Evolutionary conservation across 2,329 filamentous ascomycete species (phyloP), one percentile per base, ranked within the genome.

Genomic region (Dactylellina sp.): DNA sequence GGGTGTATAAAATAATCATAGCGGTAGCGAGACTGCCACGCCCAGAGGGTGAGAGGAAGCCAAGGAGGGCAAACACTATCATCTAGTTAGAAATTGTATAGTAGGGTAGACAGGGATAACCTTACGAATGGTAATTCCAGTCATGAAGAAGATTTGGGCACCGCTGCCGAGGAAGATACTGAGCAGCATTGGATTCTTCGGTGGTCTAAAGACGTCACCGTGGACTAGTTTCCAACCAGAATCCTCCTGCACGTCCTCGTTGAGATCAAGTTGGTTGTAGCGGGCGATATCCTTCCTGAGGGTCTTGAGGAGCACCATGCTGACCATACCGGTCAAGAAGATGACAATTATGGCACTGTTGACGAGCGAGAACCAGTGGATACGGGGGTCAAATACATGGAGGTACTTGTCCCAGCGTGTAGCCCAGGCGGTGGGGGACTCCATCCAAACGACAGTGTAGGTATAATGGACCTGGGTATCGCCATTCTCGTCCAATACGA

Each of bases 321-420:
- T 90, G 76, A 99, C 95, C 78, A 95, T 97, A 49, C 93, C 87
- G 37, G 94, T 89, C 42, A 98, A 85, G 82, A 98, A 95, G 53
- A 97, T 86, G 56, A 99, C 93, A 75, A 99, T 96, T 47, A 98
- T 89, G 55, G 95, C 91, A 37, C 93, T 97, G 82, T 97, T 97
- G 82, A 98, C 91, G 55, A 99, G 88, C 71, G 93, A 97, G 84
- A 98, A 97, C 95, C 95, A 99, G 82, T 99, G 95, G 78, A 99
- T 98, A 84, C 95, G 96, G 59, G 95, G 93, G 81, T 98, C 93
- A 80, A 93, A 96, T 28, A 99, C 94, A 79, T 98, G 94, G 37
- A 99, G 86, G 80, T 98, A 98, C 82, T 97, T 98, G 85, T 99
- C 95, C 95, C 95, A 99, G 76, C 95, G 88, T 11, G 95, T 99